Conservation (phyloP, 768 basidiomycete genomes). For the Mycena vulgaris region DNA sequence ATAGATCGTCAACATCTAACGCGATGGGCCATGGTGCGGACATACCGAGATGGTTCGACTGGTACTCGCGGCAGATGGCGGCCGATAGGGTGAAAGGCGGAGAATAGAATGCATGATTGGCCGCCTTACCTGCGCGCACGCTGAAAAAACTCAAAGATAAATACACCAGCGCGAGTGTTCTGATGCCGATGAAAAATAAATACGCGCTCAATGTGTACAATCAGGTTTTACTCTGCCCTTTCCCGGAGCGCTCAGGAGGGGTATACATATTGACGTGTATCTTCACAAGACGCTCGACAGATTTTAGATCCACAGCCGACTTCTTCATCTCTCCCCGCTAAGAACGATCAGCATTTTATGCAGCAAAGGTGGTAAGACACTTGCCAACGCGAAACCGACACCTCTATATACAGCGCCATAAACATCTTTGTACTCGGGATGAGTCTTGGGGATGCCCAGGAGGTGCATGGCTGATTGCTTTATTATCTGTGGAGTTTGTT, state of each 20-base stretch:
- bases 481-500: constrained; percentile 53
- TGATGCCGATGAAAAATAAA: too few species aligned
- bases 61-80: too few species aligned
- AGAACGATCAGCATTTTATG: not conserved
- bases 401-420: constrained; percentile 63
- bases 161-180: too few species aligned
- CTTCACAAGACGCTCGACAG: constrained; percentile 58
- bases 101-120: too few species aligned
- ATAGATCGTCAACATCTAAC: too few species aligned
- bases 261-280: constrained; percentile 65
- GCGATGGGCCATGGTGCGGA: too few species aligned
- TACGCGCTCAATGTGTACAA: not conserved
- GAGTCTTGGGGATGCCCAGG: constrained; percentile 58
- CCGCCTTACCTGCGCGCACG: too few species aligned
- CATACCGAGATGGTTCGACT: too few species aligned
- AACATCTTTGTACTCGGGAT: constrained; percentile 69
- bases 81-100: too few species aligned
- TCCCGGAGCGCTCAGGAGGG: constrained; percentile 20
- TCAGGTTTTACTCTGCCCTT: constrained; percentile 25
- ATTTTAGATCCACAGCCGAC: constrained; percentile 51
- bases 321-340: constrained; percentile 62
- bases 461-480: constrained; percentile 60
- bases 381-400: constrained; percentile 65
- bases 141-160: too few species aligned
- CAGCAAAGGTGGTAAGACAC: constrained; percentile 36